Evolutionary conservation across 345 rosid species (phyloP).

Genomic region (Syzygium jambos): DNA sequence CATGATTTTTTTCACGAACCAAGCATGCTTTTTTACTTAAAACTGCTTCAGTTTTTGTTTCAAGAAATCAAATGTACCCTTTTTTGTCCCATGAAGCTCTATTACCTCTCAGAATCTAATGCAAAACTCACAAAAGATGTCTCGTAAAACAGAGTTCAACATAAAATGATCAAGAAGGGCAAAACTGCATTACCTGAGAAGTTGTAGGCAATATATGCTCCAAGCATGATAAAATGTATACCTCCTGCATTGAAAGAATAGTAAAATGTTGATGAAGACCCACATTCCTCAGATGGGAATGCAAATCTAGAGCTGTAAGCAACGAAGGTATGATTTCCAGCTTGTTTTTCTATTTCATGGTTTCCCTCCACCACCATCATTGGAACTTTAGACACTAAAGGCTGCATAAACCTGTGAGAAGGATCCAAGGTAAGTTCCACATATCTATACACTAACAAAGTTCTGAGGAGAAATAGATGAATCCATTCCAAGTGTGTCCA

Average conservation of each 20-base stretch:
- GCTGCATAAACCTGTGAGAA: constrained; percentile 71
- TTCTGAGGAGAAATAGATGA: not conserved
- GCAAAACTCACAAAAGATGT: constrained; percentile 30
- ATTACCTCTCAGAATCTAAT: not conserved
- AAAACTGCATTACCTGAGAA: not conserved
- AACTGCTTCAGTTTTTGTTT: not conserved
- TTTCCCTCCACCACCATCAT: constrained; percentile 85
- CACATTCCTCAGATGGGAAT: constrained; percentile 69
- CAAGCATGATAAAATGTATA: constrained; percentile 81
- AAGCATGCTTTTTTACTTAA: not conserved
- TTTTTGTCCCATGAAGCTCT: not conserved
- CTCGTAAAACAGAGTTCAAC: not conserved
- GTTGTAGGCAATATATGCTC: constrained; percentile 57
- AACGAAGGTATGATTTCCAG: constrained; percentile 47
- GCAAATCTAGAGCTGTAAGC: constrained; percentile 86
- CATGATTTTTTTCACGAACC: not conserved
- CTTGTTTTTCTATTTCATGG: constrained; percentile 77
- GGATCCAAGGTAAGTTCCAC: not conserved
- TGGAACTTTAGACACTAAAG: constrained; percentile 58
- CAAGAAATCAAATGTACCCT: not conserved
- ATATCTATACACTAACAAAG: not conserved
- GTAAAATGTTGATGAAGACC: constrained; percentile 64
- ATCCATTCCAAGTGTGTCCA: not conserved
- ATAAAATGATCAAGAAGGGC: not conserved
- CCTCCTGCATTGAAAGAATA: constrained; percentile 95